Base-by-base conservation (phyloP, 331 rosid species). In the Telfairia occidentalis region DNA sequence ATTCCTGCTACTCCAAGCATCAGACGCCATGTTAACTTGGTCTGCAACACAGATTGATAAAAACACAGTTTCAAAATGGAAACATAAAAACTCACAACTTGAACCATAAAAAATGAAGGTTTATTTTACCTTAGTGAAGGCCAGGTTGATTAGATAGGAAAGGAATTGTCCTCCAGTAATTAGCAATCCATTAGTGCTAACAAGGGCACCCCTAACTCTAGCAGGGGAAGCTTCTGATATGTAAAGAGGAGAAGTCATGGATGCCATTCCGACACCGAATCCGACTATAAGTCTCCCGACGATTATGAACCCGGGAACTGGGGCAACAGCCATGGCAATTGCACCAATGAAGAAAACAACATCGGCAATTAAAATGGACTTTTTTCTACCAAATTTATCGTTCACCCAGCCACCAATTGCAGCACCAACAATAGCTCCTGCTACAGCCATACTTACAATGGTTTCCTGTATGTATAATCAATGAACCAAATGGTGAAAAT, bases 181-280 rank as follows among this genome's bases (percentile, higher is more conserved):
- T 9, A 85, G 81, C 74, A 85, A 34, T 40, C 89, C 91, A 18
- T 85, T 85, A 21, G 84, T 79, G 74, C 89, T 83, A 40, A 87
- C 89, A 18, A 87, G 89, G n/a, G 91, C 91, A 9, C 89, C 91
- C 79, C 89, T 81, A 16, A 85, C 81, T 78, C 69, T 79, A 67
- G 90, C 81, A 50, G 97, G 95, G 50, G 92, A 88, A 59, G 87
- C 89, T 82, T 88, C 96, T n/a, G 96, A 90, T 23, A 92, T 90
- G 81, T 92, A 92, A 3, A 92, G 83, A 8, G 97, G 96, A 0
- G 96, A 81, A 2, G 94, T 92, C 96, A 92, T 92, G 78, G 96
- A 90, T 38, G 96, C 95, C 91, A 92, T 90, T 23, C 97, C 97
- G 2, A 92, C 96, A 8, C 96, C 97, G 21, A 92, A 80, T 16